A percentile compares a stretch with the other conserved stretches of the same genome.
Conservation (phyloP, 1,284 basidiomycete genomes). For the Rhodotorula glutinis region DNA sequence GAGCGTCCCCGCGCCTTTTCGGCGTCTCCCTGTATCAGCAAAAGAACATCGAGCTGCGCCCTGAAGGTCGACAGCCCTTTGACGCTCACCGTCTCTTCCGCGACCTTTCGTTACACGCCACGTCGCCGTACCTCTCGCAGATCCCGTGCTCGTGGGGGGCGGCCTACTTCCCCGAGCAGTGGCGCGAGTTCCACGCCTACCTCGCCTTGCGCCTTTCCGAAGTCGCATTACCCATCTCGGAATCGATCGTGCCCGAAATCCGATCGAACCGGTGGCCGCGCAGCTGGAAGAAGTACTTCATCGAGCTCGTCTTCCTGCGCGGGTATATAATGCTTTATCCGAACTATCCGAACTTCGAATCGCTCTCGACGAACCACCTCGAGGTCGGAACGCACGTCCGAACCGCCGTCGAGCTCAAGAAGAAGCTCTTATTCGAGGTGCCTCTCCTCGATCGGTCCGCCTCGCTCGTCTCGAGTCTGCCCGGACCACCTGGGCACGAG, state of each 20-base stretch:
- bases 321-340: constrained; percentile 83
- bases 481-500: constrained; percentile 46
- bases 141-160: constrained; percentile 88
- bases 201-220: constrained; percentile 62
- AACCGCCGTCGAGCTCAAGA: constrained; percentile 48
- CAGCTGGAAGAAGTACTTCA: constrained; percentile 83
- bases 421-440: constrained; percentile 62
- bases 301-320: constrained; percentile 71
- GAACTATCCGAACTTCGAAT: constrained; percentile 65
- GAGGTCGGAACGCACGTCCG: constrained; percentile 75
- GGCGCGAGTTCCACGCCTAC: constrained; percentile 76
- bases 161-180: constrained; percentile 77
- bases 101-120: constrained; percentile 52
- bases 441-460: constrained; percentile 58
- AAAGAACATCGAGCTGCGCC: constrained; percentile 68
- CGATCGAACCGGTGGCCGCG: constrained; percentile 73
- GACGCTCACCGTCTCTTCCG: constrained; percentile 61
- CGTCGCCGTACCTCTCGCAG: constrained; percentile 69
- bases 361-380: constrained; percentile 77
- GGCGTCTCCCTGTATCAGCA: constrained; percentile 80
- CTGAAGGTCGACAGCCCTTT: constrained; percentile 65
- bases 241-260: constrained; percentile 62
- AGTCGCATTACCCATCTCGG: constrained; percentile 51
- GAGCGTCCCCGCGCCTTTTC: constrained; percentile 55
- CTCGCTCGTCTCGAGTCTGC: constrained; percentile 58